Base-by-base conservation (phyloP, 2,329 filamentous ascomycete species). In the Alternaria novae-zelandiae region DNA sequence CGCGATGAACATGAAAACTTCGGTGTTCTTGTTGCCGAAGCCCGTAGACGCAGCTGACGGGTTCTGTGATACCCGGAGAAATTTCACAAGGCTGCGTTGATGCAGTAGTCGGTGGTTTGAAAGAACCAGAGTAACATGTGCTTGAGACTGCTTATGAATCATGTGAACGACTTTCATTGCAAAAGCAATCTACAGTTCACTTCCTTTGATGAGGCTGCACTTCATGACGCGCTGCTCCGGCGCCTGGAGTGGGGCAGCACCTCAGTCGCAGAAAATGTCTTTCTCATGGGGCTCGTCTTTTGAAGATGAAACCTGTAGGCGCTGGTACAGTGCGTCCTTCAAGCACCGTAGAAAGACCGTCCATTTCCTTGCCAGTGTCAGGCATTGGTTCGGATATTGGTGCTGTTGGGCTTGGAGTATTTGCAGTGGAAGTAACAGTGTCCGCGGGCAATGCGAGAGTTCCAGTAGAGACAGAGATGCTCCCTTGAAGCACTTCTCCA, bases 161-260 rank as follows among this genome's bases (percentile, higher is more conserved):
- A 51, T 3, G 30, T 28, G 13, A 53, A 43, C 21, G 5, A 26
- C 25, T 12, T 47, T 21, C 23, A 45, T 36, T 50, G 23, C 32
- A 44, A 36, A 45, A 54, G 21, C 8, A 54, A 25, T 15, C 17
- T 55, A 44, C 21, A 25, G 6, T 61, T 17, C 54, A 17, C 36
- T 54, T 11, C 44, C 44, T 54, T 59, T 49, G 41, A 54, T 54
- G 55, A 59, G 56, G 59, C 54, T 57, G 57, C 54, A 51, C 45
- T 46, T 47, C 59, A 59, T 62, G 59, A 61, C 57, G 56, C 62
- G 64, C 64, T 43, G 54, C 32, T 10, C 20, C 11, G 50, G 61
- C 64, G 61, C 57, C 20, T 61, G 21, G 23, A 23, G 59, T 57
- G 59, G 59, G 59, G 59, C 59, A 21, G 26, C 25, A 26, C 36